These are phyloP conservation scores for Sisymbrium irio DNA, from an alignment of 345 rosid species.

Conservation along the genomic window DNA sequence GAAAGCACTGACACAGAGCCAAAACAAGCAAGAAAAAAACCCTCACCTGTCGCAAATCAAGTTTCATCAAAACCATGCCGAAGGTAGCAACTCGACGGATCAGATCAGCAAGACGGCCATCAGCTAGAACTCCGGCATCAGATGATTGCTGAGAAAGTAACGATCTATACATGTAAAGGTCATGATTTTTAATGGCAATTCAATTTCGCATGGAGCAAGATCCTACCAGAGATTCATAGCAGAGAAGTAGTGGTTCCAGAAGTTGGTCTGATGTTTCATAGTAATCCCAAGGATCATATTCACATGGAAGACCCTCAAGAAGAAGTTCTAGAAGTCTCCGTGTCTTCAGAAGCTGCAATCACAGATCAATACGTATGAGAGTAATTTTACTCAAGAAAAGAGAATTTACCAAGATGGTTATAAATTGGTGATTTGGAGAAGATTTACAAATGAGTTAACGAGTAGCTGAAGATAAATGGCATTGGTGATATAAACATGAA, in stretches of 20 bases:
- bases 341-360: conserved; percentile 75
- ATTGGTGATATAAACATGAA: conserved; percentile 6
- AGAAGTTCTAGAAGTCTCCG: conserved; percentile 72
- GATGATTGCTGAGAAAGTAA: conserved; percentile 63
- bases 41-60: conserved; percentile 90
- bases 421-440: neutral
- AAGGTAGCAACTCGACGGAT: conserved; percentile 89
- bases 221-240: conserved; percentile 83
- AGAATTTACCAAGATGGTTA: neutral
- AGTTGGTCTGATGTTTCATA: conserved; percentile 85
- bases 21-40: neutral
- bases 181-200: neutral
- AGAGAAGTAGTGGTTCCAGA: conserved; percentile 78
- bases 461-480: neutral
- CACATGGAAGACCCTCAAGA: conserved; percentile 96
- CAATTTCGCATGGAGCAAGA: neutral
- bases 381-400: neutral
- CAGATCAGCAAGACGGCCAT: conserved; percentile 89
- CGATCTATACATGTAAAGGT: neutral
- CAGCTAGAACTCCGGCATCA: conserved; percentile 84
- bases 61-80: conserved; percentile 93
- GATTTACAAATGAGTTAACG: neutral
- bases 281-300: conserved; percentile 63
- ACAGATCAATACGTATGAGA: conserved; percentile 7
- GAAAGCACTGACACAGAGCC: neutral